A percentile compares a stretch with the other conserved stretches of the same genome.
Conservation (phyloP, 257 asterid species). For the Solanum boliviense region DNA sequence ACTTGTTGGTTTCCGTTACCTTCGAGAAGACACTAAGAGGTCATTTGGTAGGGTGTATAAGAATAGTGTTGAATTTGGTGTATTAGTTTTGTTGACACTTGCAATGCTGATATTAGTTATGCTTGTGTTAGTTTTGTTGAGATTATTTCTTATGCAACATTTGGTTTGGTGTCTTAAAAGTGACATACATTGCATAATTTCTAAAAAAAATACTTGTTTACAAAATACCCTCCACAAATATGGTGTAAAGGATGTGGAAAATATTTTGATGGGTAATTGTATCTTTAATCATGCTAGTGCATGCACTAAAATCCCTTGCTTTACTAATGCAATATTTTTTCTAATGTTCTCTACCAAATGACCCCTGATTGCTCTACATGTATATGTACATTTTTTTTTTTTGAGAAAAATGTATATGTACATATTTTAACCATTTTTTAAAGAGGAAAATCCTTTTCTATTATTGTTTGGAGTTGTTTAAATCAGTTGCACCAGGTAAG, state of each 20-base stretch:
- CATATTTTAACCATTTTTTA: not conserved
- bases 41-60: not conserved
- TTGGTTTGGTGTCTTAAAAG: not conserved
- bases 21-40: constrained; percentile 6
- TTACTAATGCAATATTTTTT: not conserved
- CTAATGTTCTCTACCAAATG: not conserved
- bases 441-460: constrained; percentile 2
- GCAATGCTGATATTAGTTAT: not conserved
- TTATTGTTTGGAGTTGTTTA: not conserved
- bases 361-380: constrained; percentile 3
- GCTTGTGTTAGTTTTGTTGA: not conserved
- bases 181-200: not conserved
- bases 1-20: constrained; percentile 10
- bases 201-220: not conserved
- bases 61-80: not conserved
- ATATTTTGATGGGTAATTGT: not conserved
- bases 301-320: not conserved
- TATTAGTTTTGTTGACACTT: not conserved
- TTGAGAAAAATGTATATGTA: not conserved
- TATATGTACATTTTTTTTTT: not conserved
- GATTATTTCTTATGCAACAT: not conserved
- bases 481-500: not conserved
- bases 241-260: not conserved
- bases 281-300: not conserved
- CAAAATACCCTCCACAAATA: not conserved